Evolutionary conservation across 176 grass and related monocot genomes (phyloP), one percentile per base, ranked within the genome.

Genomic region (Miscanthus lutarioriparius): DNA sequence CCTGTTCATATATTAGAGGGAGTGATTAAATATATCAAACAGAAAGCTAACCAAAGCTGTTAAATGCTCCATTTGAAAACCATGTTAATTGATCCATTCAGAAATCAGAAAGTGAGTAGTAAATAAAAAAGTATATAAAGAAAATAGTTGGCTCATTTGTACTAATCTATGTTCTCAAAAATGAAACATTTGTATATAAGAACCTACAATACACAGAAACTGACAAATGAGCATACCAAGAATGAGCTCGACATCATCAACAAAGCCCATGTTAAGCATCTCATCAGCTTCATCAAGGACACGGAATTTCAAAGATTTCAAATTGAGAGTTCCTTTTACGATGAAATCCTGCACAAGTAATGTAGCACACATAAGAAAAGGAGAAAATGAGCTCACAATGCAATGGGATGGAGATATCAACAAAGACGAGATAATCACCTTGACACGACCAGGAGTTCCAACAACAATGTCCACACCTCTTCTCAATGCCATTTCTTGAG

Each of bases 271-370:
- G 76, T 94, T 99, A 80, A 99, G 94, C 93, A 96, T 99, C 73
- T 99, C 97, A 92, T 99, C 97, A 84, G 97, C 97, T 89, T 99
- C 97, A 66, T 99, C 97, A 83, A 99, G 97, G 65, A 99, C 89
- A 75, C 96, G 93, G 65, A 95, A 98, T 70, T 98, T 98, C 65
- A 98, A 88, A 23, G 25, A 59, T 82, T 85, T 90, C 49, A 93
- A 91, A 80, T 95, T 91, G 62, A 95, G 87, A 78, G 70, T 92
- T 54, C 87, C 85, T 80, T 94, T 95, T 33, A 90, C 74, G 74
- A 95, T 54, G 56, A 96, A 83, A 85, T 99, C 97, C 97, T 99
- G 83, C 16, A 27, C 6, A 79, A 74, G 74, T 12, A 45, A 84
- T 69, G 33, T 30, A 58, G 3, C 67, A 45, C 66, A 26, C 9